phyloP scores from a whole-genome alignment of 495 filamentous ascomycete species.

The Penicillium herquei region DNA sequence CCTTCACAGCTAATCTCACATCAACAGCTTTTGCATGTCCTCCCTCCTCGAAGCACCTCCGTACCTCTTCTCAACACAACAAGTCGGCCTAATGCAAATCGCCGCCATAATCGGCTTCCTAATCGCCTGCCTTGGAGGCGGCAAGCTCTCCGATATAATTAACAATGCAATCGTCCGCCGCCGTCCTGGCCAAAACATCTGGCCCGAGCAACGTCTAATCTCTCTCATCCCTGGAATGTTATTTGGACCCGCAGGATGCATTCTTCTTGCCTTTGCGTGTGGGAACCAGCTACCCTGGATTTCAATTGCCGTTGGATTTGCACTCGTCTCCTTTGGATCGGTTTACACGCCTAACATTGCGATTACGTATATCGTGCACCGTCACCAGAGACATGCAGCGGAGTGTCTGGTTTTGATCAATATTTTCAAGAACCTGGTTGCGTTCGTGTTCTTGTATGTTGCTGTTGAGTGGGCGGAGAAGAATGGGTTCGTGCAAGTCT shows the following conservation, averaged over 20 bases:
- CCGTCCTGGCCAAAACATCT: neutral
- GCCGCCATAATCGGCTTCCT: slow-evolving; percentile 5
- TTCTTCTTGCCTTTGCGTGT: slow-evolving; percentile 8
- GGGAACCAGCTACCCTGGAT: slow-evolving; percentile 2
- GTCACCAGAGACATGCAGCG: slow-evolving; percentile 1
- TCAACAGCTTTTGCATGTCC: slow-evolving; percentile 4
- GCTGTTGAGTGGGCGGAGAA: neutral
- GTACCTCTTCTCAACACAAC: neutral
- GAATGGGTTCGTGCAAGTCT: slow-evolving; percentile 4
- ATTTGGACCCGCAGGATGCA: neutral
- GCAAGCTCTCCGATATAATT: slow-evolving; percentile 2
- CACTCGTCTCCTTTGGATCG: slow-evolving; percentile 1
- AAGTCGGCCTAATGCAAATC: slow-evolving; percentile 6
- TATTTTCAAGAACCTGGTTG: slow-evolving; percentile 6
- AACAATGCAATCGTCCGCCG: neutral
- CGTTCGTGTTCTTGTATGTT: slow-evolving; percentile 2
- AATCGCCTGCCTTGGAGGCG: slow-evolving; percentile 5
- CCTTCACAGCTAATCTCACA: neutral
- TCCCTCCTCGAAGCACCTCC: slow-evolving; percentile 1
- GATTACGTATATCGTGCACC: slow-evolving; percentile 8
- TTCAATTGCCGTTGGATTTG: slow-evolving; percentile 8
- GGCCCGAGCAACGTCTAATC: slow-evolving; percentile 5
- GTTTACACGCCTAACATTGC: slow-evolving; percentile 8
- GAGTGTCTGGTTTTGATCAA: slow-evolving; percentile 6
- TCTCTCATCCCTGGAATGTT: slow-evolving; percentile 5